Evolutionary conservation across 352 stramenopile species (phyloP).

Genomic region (Pythium guiyangense): DNA sequence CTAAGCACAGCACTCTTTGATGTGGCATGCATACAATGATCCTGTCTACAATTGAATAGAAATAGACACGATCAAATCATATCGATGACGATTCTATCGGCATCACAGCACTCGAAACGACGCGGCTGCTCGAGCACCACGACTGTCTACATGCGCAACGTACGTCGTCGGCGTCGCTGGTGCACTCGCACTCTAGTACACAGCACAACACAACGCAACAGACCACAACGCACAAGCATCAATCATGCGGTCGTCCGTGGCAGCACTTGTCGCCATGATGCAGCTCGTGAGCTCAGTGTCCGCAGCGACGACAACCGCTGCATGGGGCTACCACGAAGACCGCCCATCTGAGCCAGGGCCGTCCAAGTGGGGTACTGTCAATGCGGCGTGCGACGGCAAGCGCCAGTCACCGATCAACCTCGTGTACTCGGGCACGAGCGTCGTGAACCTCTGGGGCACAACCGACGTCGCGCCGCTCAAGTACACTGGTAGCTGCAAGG

Average conservation of each 20-base stretch:
- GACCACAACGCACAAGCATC: background rate
- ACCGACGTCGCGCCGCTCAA: slow-evolving; percentile 36
- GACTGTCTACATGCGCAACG: too few relatives aligned
- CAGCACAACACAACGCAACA: too few relatives aligned
- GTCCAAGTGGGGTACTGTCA: slow-evolving; percentile 36
- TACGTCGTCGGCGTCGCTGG: too few relatives aligned
- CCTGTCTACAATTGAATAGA: too few relatives aligned
- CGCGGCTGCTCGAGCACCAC: too few relatives aligned
- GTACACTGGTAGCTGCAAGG: slow-evolving; percentile 39
- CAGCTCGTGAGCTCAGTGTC: slow-evolving; percentile 14
- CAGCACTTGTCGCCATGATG: slow-evolving; percentile 18
- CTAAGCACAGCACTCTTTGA: too few relatives aligned
- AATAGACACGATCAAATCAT: too few relatives aligned
- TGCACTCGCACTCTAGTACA: too few relatives aligned
- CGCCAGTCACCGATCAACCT: slow-evolving; percentile 62
- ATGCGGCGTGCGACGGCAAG: slow-evolving; percentile 25
- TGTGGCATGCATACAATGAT: too few relatives aligned
- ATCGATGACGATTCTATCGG: too few relatives aligned
- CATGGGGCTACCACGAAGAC: slow-evolving; percentile 52
- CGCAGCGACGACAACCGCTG: slow-evolving; percentile 7
- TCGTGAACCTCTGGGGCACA: slow-evolving; percentile 42
- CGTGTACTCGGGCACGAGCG: slow-evolving; percentile 24
- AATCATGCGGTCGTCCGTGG: slow-evolving; percentile 2
- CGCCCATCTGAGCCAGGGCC: slow-evolving; percentile 26
- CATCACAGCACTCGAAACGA: too few relatives aligned